Base-by-base conservation (phyloP, 2,329 filamentous ascomycete genomes). In the Monosporascus sp. region DNA sequence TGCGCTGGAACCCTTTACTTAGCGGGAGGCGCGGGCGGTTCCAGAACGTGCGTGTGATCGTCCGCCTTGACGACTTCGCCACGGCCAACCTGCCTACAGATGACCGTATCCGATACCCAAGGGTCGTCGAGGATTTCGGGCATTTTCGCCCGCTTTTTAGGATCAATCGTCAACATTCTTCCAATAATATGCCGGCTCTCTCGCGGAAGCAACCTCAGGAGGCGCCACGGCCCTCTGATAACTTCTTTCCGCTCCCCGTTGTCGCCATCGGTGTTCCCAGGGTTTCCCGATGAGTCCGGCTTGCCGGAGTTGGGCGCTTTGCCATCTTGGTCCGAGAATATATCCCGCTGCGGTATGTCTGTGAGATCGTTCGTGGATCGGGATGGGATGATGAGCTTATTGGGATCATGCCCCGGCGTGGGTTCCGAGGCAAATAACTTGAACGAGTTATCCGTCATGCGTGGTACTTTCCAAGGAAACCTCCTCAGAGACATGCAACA, bases 381-480 rank as follows among this genome's bases (percentile, higher is more conserved):
- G 8, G 75, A 72, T 5, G 74, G 74, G 9, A 75, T 60, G 22
- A 81, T 68, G 28, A 84, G 70, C 58, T 77, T 79, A 61, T 72
- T 77, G 0, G 81, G 81, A 50, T 84, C 80, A 58, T 85, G 80
- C 2, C 88, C 89, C 0, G 89, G 88, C 3, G 91, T 89, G 1
- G 93, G 92, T 7, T 89, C 81, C 1, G 94, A 85, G 15, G 93
- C 86, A 68, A 99, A 99, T 1, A 99, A 81, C 65, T 93, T 92
- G 73, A 90, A 99, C 0, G 91, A 96, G 70, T 96, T 97, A 70
- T 99, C 94, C 3, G 89, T 89, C 68, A 91, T 76, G 41, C 92
- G 85, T 5, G 94, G 94, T 37, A 95, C 86, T 74, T 99, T 99
- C 94, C 94, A 99, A 0, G 94, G 94, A 67, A 99, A 99, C 37